Base-by-base conservation (phyloP, 441 rosid genomes). In the Adansonia grandidieri region DNA sequence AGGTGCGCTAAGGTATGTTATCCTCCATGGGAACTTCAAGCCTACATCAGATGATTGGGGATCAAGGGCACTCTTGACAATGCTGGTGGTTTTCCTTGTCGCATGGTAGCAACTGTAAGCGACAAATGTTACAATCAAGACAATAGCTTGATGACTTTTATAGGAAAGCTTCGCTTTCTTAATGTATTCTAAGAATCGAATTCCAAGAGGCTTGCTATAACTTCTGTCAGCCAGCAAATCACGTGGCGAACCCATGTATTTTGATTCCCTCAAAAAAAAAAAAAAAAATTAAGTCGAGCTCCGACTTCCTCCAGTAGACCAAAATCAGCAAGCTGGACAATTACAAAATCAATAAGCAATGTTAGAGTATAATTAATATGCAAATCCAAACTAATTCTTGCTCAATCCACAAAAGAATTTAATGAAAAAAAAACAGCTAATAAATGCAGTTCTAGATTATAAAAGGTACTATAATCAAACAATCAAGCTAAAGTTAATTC, bases 41-140 rank as follows among this genome's bases (percentile, higher is more conserved):
- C 89, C 90, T 57, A 74, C 32, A 28, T 86, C 87, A 0, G 94
- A 79, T 19, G 96, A 88, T 20, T 86, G 83, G 1, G 99, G 99
- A 84, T 96, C 99, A 47, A 96, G 98, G 4, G 90, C 80, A 67
- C 97, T 92, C 74, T 96, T 92, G 76, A 96, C 99, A 74, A 96
- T 89, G 85, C 99, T 96, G 22, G 93, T 91, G 50, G 97, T 91
- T 85, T 96, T 96, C 56, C 99, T 81, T 7, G 97, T 85, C 0
- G 95, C 92, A 82, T 96, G 99, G 80, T 91, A 96, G 85, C 93
- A 85, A 1, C 95, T 48, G 74, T 94, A 96, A 2, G 99, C 93
- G 0, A 92, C 80, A 72, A 96, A 94, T 44, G 99, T 96, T 9
- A 94, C 88, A 68, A 92, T 84, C 85, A 94, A 86, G n/a, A 94